phyloP scores from a whole-genome alignment of 208 protist genomes.

The Wallacemonas sp. region DNA sequence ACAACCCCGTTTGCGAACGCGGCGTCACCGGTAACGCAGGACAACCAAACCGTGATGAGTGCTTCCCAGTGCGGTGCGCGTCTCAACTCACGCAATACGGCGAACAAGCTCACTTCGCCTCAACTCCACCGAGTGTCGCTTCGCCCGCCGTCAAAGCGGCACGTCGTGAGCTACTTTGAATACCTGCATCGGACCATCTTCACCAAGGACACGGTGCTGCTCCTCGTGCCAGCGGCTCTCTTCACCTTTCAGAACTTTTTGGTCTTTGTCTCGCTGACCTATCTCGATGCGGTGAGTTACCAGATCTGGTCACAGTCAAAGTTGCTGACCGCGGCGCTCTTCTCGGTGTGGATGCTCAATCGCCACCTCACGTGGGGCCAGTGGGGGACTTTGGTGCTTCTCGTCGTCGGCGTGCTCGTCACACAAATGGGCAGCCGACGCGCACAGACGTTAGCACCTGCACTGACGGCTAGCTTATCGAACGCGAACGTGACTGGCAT shows the following conservation, averaged over 20 bases:
- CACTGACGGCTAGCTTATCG: neutral
- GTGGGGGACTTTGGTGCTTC: conserved; percentile 59
- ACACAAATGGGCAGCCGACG: conserved; percentile 32
- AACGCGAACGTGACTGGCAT: neutral
- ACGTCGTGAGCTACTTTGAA: conserved; percentile 11
- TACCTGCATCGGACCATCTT: conserved; percentile 34
- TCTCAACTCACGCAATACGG: too few species aligned
- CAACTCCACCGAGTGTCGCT: too few species aligned
- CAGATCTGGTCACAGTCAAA: conserved; percentile 85
- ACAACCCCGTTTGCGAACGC: too few species aligned
- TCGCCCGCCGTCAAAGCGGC: neutral
- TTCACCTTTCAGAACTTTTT: conserved; percentile 82
- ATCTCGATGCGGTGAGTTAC: conserved; percentile 74
- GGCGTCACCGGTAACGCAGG: too few species aligned
- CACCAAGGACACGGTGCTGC: conserved; percentile 52
- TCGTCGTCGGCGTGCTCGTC: conserved; percentile 65
- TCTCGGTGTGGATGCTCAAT: conserved; percentile 70
- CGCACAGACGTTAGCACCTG: neutral
- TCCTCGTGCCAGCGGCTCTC: conserved; percentile 64
- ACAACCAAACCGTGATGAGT: too few species aligned
- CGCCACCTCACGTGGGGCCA: conserved; percentile 56
- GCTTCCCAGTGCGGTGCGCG: too few species aligned
- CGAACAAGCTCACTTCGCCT: too few species aligned
- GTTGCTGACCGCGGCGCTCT: conserved; percentile 64
- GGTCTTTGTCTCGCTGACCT: conserved; percentile 63